Evolutionary conservation across 768 basidiomycete species (phyloP), one percentile per base, ranked within the genome.

Genomic region (Calocybe indica): DNA sequence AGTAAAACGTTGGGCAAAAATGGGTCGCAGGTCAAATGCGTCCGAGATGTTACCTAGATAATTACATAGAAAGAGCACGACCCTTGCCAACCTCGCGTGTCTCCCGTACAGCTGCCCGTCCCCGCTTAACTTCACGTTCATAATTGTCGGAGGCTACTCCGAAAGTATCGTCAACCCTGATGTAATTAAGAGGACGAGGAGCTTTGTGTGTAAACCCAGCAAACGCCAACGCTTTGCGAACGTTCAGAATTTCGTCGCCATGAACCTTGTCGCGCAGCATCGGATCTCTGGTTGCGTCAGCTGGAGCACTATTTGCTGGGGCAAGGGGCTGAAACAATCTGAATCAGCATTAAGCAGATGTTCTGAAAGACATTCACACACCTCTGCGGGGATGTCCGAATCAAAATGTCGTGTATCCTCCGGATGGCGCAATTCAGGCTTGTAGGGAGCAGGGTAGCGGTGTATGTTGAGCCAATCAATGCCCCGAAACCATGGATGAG

Each of bases 371-470:
- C 11, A 31, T 36, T 63, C 58, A 67, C 64, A 60, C 68, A 92
- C 92, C 82, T 94, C 90, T 34, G 87, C 71, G 14, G 90, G 90
- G 58, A 96, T 97, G 64, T 95, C 92, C 45, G 86, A 82, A 65
- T 98, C 94, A 54, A 99, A 97, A 66, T 99, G 94, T 51, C 82
- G 77, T 11, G 95, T 97, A 64, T 98, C 93, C 58, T 86, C 89
- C 28, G 88, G 85, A 53, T 80, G 72, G 30, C 62, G 70, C 49
- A 99, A 78, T 52, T 92, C 83, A 30, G 95, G 96, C 50, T 79
- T 82, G 73, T 94, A 98, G 11, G 94, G 94, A 8, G 94, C 88
- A 46, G 79, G 74, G 60, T 83, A 83, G 43, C 75, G 75, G 64
- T 93, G 92, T 34, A 97, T 85, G 58, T 86, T 88, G 40, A 75